phyloP scores from a whole-genome alignment of 257 asterid species.

The Lycium ferocissimum region DNA sequence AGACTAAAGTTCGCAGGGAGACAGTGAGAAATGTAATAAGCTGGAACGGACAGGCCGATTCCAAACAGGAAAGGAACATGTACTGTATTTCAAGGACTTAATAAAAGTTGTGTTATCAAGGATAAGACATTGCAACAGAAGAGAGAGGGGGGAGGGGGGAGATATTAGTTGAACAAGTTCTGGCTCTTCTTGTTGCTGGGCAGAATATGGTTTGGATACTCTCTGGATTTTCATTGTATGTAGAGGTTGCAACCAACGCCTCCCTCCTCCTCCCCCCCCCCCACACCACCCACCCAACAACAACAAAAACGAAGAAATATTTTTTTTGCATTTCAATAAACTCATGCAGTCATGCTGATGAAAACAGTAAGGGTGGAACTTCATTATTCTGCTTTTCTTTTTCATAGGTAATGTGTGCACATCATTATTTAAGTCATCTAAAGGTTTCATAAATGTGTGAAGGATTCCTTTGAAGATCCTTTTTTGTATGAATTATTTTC shows the following conservation, averaged over 20 bases:
- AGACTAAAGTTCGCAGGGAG: constrained; percentile 14
- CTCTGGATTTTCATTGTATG: too few relatives aligned
- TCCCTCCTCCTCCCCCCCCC: background rate
- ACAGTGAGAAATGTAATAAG: background rate
- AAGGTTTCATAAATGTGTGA: background rate
- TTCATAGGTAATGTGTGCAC: background rate
- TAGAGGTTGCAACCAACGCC: background rate
- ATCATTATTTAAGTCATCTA: background rate
- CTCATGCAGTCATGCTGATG: background rate
- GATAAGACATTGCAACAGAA: background rate
- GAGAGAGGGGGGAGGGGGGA: background rate
- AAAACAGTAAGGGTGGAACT: background rate
- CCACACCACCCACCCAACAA: too few relatives aligned
- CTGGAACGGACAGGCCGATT: background rate
- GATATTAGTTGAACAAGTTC: background rate
- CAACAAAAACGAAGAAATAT: too few relatives aligned
- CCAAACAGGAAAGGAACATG: constrained; percentile 6
- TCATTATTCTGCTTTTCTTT: background rate
- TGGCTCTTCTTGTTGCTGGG: background rate
- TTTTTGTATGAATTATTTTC: background rate
- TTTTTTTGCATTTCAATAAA: background rate
- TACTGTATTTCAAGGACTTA: background rate
- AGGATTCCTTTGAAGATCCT: background rate
- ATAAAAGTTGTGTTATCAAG: too few relatives aligned
- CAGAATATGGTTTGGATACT: too few relatives aligned